Percentiles rank a stretch among this genome's conserved stretches.
Conservation (phyloP, 192 early-diverging fungal species). For the Gonapodya sp. region DNA sequence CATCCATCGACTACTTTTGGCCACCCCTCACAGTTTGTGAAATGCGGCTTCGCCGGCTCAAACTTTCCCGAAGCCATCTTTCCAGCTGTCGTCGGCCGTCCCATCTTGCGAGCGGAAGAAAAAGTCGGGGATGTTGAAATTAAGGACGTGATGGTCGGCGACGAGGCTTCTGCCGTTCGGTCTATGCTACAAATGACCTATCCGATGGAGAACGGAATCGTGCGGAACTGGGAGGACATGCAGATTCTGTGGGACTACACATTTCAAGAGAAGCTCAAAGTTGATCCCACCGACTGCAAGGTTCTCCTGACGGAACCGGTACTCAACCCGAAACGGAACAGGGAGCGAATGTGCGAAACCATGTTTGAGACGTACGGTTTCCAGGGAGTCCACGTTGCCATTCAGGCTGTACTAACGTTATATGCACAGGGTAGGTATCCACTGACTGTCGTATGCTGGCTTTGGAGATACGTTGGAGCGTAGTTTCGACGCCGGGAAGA, state of each 20-base stretch:
- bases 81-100: constrained; percentile 95
- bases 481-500: too few species aligned
- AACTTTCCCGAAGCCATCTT: constrained; percentile 95
- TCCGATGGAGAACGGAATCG: constrained; percentile 98
- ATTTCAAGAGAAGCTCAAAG: constrained; percentile 81
- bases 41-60: constrained; percentile 88
- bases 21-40: constrained; percentile 68
- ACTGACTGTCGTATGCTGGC: not conserved
- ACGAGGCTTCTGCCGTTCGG: constrained; percentile 84
- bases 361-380: constrained; percentile 99
- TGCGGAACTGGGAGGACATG: constrained; percentile 94
- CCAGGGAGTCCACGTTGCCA: constrained; percentile 83
- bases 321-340: constrained; percentile 86
- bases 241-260: constrained; percentile 97
- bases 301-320: constrained; percentile 94
- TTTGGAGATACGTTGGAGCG: too few species aligned
- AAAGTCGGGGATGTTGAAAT: constrained; percentile 62
- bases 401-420: constrained; percentile 94
- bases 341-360: constrained; percentile 82
- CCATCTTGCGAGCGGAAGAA: constrained; percentile 94
- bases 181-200: constrained; percentile 90
- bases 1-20: not conserved
- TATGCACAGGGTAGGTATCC: constrained; percentile 83
- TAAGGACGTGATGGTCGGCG: constrained; percentile 96
- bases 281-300: constrained; percentile 82